phyloP scores from a whole-genome alignment of 768 basidiomycete species.

The Heimioporus sp. region DNA sequence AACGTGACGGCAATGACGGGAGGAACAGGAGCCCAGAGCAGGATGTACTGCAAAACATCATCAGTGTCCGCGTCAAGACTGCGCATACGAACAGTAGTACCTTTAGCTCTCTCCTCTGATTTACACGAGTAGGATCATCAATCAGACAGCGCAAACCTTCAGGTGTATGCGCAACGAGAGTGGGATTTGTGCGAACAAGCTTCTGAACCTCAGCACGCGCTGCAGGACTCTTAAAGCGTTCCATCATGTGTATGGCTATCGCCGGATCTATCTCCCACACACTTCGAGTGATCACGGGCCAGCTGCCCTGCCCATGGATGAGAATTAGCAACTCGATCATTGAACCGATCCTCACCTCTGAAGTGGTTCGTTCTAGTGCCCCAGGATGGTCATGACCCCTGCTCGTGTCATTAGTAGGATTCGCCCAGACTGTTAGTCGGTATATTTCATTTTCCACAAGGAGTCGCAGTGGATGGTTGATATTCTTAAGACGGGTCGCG shows the following conservation, averaged over 20 bases:
- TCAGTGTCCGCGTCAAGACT: neutral
- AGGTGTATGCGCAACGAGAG: slow-evolving; percentile 66
- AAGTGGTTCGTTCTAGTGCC: slow-evolving; percentile 54
- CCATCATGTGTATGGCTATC: slow-evolving; percentile 78
- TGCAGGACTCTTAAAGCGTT: slow-evolving; percentile 74
- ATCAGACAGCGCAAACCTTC: slow-evolving; percentile 82
- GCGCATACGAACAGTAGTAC: slow-evolving; percentile 37
- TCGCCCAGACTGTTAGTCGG: slow-evolving; percentile 85
- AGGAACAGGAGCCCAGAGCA: slow-evolving; percentile 87
- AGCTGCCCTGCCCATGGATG: slow-evolving; percentile 44
- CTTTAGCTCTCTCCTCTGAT: slow-evolving; percentile 68
- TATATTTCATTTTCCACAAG: slow-evolving; percentile 90
- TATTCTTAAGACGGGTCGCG: slow-evolving; percentile 54
- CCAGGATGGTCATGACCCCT: slow-evolving; percentile 62
- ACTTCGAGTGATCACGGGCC: slow-evolving; percentile 66
- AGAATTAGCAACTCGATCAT: neutral
- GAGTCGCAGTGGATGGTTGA: slow-evolving; percentile 74
- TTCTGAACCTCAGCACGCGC: slow-evolving; percentile 73
- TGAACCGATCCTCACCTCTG: slow-evolving; percentile 48
- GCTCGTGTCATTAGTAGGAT: slow-evolving; percentile 75
- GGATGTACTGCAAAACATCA: slow-evolving; percentile 59
- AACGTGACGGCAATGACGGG: slow-evolving; percentile 79
- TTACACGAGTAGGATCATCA: slow-evolving; percentile 63
- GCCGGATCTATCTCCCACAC: slow-evolving; percentile 84
- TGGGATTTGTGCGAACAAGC: slow-evolving; percentile 70